Base-by-base conservation (phyloP, 345 rosid genomes). In the Populus nigra region DNA sequence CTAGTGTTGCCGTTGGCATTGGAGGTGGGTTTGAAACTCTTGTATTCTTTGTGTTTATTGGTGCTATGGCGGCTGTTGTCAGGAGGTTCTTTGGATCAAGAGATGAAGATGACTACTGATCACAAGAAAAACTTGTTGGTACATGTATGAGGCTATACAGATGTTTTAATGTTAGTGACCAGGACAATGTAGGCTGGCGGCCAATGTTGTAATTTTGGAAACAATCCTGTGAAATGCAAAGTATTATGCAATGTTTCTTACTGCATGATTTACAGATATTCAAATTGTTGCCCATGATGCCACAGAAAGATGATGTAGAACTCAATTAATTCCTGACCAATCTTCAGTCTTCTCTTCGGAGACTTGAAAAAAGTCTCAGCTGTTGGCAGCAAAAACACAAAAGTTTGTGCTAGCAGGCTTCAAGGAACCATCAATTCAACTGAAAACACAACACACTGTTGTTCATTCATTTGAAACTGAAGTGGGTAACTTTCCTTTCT, bases 1-100 rank as follows among this genome's bases (percentile, higher is more conserved):
- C 99, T n/a, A 79, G 89, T 55, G 86, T 91, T 39, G 99, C 94
- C 8, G 68, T 95, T 17, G 97, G 99, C 41, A 63, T 81, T 22
- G 98, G 99, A 33, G 98, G 96, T 65, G 99, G 99, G 22, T 91
- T 93, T 16, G 99, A 95, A 16, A 68, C 77, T 66, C 20, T 92
- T 13, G 81, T 78, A 61, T 81, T 95, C 65, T 95, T 95, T 84
- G 6, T 95, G 87, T 83, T 93, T 80, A 80, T 92, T 17, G 99
- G 99, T 76, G 97, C 96, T 16, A 89, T 81, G 39, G 90, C 98
- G 33, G 97, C 98, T 65, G 89, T 93, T 12, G 80, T 89, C 57
- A 87, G 91, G 84, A 91, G 84, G 81, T 80, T 92, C 83, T 38
- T 81, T 7, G 83, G 93, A 73, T 84, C 97, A 77, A 87, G 87